Percentiles rank a stretch among this genome's conserved stretches.
Evolutionary conservation across 768 basidiomycete genomes (phyloP).

Genomic region (Dendrothele bispora): DNA sequence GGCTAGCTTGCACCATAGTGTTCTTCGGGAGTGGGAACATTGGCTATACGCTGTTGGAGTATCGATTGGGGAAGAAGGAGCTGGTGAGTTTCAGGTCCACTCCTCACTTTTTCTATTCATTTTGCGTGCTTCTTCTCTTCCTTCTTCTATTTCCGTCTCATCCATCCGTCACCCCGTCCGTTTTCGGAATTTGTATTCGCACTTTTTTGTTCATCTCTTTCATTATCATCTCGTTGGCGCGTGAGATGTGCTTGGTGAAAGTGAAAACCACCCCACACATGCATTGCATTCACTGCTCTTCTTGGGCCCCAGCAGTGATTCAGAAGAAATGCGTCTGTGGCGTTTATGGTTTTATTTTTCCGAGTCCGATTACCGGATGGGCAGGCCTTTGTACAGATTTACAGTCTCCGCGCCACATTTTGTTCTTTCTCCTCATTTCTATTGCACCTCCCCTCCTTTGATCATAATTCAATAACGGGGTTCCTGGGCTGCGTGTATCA

Average conservation of each 20-base stretch:
- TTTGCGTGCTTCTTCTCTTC: neutral
- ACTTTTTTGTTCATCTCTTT: neutral
- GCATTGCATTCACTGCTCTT: no score
- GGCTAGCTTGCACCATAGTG: conserved; percentile 49
- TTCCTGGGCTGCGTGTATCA: neutral
- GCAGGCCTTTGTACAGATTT: no score
- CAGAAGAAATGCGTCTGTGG: neutral
- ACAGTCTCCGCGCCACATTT: neutral
- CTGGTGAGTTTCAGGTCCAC: conserved; percentile 11
- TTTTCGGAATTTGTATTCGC: neutral
- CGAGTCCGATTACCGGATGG: no score
- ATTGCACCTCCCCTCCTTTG: neutral
- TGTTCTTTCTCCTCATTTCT: conserved; percentile 41
- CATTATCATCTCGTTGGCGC: neutral
- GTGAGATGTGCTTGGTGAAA: neutral
- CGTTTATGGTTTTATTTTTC: no score
- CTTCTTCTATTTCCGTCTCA: neutral
- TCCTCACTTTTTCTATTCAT: neutral
- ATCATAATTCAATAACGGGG: neutral
- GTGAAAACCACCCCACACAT: no score
- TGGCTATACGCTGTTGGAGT: conserved; percentile 48
- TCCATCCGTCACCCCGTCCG: neutral
- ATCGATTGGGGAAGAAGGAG: conserved; percentile 41
- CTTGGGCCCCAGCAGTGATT: no score
- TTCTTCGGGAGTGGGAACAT: conserved; percentile 51